Conservation (phyloP, 441 rosid genomes). For the Erysimum pusillum region DNA sequence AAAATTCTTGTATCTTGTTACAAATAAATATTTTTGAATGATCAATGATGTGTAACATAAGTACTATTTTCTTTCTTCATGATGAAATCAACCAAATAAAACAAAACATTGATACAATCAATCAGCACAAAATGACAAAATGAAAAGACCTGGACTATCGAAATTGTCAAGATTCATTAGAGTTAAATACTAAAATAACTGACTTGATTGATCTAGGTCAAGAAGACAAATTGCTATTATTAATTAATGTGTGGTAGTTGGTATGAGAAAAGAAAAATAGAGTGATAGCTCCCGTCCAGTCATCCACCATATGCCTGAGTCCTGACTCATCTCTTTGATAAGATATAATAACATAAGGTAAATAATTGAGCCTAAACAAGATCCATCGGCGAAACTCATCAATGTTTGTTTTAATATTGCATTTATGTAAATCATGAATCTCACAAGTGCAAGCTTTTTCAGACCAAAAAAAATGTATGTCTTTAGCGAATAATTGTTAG, state of each 20-base stretch:
- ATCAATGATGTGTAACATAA: no score
- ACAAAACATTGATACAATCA: background rate
- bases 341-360: no score
- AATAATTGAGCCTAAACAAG: background rate
- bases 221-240: constrained; percentile 11
- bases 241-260: constrained; percentile 3
- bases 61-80: background rate
- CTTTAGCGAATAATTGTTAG: no score
- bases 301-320: background rate
- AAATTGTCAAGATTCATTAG: constrained; percentile 20
- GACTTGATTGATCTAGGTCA: constrained; percentile 12
- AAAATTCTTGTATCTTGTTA: background rate
- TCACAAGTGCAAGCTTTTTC: no score
- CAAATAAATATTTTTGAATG: background rate
- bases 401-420: background rate
- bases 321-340: no score
- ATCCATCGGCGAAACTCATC: background rate
- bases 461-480: no score
- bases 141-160: background rate
- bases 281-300: background rate
- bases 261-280: background rate
- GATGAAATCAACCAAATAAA: background rate
- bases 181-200: background rate
- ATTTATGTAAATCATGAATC: background rate
- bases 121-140: constrained; percentile 8